Conservation (phyloP, 2,329 filamentous ascomycete genomes). For the Diaporthe humulicola region DNA sequence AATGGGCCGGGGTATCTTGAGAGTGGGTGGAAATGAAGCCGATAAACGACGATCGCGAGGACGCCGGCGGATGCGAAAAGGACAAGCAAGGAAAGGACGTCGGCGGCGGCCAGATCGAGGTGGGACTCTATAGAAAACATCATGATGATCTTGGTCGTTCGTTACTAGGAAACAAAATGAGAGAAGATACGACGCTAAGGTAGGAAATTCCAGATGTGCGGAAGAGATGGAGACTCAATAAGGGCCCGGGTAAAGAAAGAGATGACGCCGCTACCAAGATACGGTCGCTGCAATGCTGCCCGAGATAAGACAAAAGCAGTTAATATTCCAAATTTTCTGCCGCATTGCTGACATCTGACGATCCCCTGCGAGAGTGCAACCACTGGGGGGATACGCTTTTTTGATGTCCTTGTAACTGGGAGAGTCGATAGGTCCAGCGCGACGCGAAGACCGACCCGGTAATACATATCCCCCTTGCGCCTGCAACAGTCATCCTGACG, state of each 20-base stretch:
- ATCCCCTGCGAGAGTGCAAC: slow-evolving; percentile 6
- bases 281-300: slow-evolving; percentile 14
- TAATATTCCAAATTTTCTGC: not conserved
- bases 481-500: not conserved
- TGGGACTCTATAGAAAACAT: slow-evolving; percentile 21
- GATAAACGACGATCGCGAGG: slow-evolving; percentile 32
- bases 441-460: not conserved
- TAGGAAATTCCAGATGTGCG: not conserved
- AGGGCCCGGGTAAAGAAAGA: not conserved
- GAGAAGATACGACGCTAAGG: slow-evolving; percentile 11
- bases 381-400: not conserved
- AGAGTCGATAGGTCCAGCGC: not conserved
- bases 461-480: not conserved
- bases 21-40: slow-evolving; percentile 35
- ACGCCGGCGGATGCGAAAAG: slow-evolving; percentile 14
- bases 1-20: slow-evolving; percentile 36
- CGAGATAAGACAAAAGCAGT: slow-evolving; percentile 16
- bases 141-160: slow-evolving; percentile 17
- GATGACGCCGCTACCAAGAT: not conserved
- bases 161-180: slow-evolving; percentile 14
- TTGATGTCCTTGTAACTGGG: not conserved
- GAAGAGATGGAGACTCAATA: not conserved
- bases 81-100: slow-evolving; percentile 12
- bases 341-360: slow-evolving; percentile 12
- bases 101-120: not conserved